A percentile compares a stretch with the other conserved stretches of the same genome.
Conservation (phyloP, 768 basidiomycete genomes). For the Tylopilus rubrobrunneus region DNA sequence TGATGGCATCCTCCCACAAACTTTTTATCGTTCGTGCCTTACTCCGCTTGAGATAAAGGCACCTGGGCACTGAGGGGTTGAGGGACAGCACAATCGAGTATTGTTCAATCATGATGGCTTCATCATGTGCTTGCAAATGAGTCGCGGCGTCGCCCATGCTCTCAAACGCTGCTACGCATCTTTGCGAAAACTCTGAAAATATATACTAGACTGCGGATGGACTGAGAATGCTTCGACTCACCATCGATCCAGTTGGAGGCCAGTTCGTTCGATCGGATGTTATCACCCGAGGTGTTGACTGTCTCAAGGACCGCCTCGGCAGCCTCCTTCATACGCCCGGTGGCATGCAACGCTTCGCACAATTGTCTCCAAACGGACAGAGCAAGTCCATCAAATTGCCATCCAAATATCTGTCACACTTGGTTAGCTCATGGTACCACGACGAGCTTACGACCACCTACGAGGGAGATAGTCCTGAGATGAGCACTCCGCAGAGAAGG, state of each 20-base stretch:
- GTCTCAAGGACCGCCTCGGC: constrained; percentile 10
- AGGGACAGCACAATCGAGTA: constrained; percentile 15
- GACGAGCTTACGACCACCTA: background rate
- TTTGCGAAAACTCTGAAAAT: constrained; percentile 5
- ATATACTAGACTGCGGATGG: background rate
- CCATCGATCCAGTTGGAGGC: constrained; percentile 5
- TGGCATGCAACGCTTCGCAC: constrained; percentile 12
- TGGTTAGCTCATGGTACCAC: background rate
- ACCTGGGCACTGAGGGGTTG: background rate
- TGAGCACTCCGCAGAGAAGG: background rate
- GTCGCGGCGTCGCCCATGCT: constrained; percentile 11
- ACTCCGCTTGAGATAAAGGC: constrained; percentile 13
- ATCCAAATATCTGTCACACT: constrained; percentile 12
- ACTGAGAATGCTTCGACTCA: background rate
- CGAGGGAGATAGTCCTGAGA: constrained; percentile 13
- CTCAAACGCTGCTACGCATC: constrained; percentile 6
- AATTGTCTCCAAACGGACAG: constrained; percentile 5
- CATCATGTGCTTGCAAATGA: constrained; percentile 3
- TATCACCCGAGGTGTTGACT: constrained; percentile 1
- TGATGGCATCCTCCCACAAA: constrained; percentile 15
- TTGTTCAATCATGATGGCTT: constrained; percentile 14
- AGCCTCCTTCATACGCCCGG: constrained; percentile 9
- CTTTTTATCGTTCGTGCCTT: constrained; percentile 4
- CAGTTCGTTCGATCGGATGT: background rate
- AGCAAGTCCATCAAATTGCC: constrained; percentile 9